Evolutionary conservation across 108 stramenopile species (phyloP), one percentile per base, ranked within the genome.

Genomic region (Poteriospumella lacustris): DNA sequence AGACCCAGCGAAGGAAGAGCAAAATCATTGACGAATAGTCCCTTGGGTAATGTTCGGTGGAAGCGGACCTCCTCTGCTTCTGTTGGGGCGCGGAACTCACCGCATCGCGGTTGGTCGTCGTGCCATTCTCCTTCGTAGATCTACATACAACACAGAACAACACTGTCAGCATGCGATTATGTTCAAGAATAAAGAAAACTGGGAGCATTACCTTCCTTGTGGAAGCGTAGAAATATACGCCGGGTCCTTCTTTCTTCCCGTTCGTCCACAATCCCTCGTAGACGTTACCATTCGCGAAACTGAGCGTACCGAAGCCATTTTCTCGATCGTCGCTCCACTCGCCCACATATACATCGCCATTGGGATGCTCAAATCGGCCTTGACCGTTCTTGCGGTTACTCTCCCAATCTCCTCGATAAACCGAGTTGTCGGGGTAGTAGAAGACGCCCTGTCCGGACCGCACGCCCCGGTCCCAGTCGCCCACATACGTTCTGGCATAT

Each of bases 121-220:
- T 29, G 29, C 70, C 70, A 73, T 24, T 73, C 70, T 44, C 70
- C 70, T 56, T 73, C 40, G 36, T 73, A 73, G n/a, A 73, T 56
- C 70, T 73, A 19, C 19, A 39, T 19, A n/a, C 15, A 56, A 56
- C 24, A 56, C 52, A 56, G 24, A 56, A 19, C 15, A 56, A 19
- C 15, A 56, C 24, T 56, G 15, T 19, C 12, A 19, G 19, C 36
- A 68, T 39, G 24, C 12, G 15, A 19, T 68, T 68, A 39, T 19
- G 36, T 36, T 19, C 19, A 68, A 12, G 15, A 68, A 68, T 68
- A 36, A 68, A 39, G 15, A 15, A 68, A 36, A 39, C 12, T 39
- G 19, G 15, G 19, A 68, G 24, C 64, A 24, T 40, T 19, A 68
- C 64, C 64, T 68, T 73, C 5, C 47, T 5, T 42, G 70, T 73